Base-by-base conservation (phyloP, 805 yeast species). In the Sugiyamaella mastotermitis region DNA sequence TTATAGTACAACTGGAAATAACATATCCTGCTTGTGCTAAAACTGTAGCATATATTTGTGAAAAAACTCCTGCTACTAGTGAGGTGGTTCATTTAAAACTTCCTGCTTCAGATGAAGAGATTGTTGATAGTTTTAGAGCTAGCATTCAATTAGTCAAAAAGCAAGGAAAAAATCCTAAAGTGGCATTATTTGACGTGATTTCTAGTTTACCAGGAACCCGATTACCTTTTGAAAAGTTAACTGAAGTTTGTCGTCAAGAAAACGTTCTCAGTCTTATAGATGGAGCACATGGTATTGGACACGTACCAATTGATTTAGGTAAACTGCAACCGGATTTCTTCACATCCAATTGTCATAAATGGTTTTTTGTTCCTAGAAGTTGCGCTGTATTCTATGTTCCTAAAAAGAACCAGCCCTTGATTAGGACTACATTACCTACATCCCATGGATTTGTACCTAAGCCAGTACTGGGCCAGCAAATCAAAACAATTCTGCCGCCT, bases 281-380 rank as follows among this genome's bases (percentile, higher is more conserved):
- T 54, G 90, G 82, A 10, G 90, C 88, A 4, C 90, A 82, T 52
- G 71, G 76, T 1, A 64, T 75, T 24, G 90, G 90, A 0, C 38
- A 55, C 21, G 30, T 50, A 3, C 55, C 53, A 2, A 38, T 60
- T n/a, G 40, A 49, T 17, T 29, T 61, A 35, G 31, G 45, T 4
- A 13, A 33, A 1, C 47, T 52, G 1, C 58, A 68, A 38, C 83
- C 86, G 0, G 86, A 80, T 49, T 81, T 78, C 52, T 72, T 66
- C 52, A 64, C 71, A 17, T 58, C 80, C 15, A 82, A 81, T 50
- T 60, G 80, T 14, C 88, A 82, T 62, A 82, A 82, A 51, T 82
- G 88, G 88, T 60, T 66, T 26, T 74, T 52, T 45, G 66, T 68
- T 16, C 83, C 86, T 3, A 64, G 75, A 31, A 74, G 78, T 3